These are phyloP conservation scores for Saccharum hybrid DNA, from an alignment of 202 grass and related monocot species.

Conservation along the genomic window DNA sequence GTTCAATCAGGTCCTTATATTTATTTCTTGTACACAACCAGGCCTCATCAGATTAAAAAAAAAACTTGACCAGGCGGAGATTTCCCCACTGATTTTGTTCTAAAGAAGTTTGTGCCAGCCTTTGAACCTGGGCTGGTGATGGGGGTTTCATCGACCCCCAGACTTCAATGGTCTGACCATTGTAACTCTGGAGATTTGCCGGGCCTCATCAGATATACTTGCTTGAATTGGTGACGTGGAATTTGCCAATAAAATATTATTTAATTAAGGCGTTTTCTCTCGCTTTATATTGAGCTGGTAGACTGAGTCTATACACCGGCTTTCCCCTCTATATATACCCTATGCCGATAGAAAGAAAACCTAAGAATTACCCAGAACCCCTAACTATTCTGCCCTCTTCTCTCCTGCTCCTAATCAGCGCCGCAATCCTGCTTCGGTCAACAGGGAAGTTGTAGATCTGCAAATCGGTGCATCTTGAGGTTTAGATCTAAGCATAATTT, in stretches of 20 bases:
- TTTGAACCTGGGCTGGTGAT: background rate
- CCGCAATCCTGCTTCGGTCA: constrained; percentile 25
- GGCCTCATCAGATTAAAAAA: background rate
- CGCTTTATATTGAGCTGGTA: constrained; percentile 23
- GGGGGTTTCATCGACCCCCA: background rate
- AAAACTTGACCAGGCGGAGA: background rate
- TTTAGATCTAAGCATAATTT: constrained; percentile 32
- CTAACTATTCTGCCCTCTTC: constrained; percentile 7
- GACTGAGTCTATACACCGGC: constrained; percentile 38
- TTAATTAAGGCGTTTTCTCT: constrained; percentile 15
- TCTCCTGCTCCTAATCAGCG: constrained; percentile 5
- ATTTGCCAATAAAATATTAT: constrained; percentile 21
- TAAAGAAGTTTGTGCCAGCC: background rate
- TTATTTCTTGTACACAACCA: constrained; percentile 4
- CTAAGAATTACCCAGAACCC: background rate
- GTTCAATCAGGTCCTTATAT: background rate
- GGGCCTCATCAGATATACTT: constrained; percentile 36
- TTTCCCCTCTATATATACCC: constrained; percentile 46
- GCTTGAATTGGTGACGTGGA: constrained; percentile 34
- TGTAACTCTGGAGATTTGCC: background rate
- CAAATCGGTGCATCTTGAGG: constrained; percentile 41
- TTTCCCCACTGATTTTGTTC: background rate
- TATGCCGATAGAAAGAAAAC: constrained; percentile 10
- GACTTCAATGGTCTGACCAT: background rate
- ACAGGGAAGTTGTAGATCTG: constrained; percentile 1